These are phyloP conservation scores for Aspergillus candidus DNA, from an alignment of 2,329 filamentous ascomycete genomes.

Conservation along the genomic window DNA sequence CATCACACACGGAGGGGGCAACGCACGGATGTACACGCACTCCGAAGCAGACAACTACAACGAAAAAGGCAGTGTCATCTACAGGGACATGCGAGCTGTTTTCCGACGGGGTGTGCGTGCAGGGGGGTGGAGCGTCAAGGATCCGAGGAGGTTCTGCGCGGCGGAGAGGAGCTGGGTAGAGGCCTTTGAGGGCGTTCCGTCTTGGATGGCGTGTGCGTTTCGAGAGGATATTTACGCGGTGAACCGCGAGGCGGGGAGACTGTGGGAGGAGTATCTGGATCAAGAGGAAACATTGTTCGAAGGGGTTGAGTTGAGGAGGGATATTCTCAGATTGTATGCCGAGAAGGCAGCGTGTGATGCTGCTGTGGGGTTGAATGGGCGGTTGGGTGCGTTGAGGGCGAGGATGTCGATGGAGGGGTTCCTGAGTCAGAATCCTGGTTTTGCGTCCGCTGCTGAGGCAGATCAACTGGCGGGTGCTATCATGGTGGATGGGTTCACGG, in stretches of 20 bases:
- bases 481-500: background rate
- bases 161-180: background rate
- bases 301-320: background rate
- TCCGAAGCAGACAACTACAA: slow-evolving; percentile 5
- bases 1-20: background rate
- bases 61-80: slow-evolving; percentile 1
- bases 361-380: background rate
- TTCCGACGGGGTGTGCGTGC: background rate
- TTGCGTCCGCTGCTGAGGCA: background rate
- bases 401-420: background rate
- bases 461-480: background rate
- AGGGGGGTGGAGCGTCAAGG: background rate
- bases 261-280: background rate
- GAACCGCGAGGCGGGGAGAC: background rate
- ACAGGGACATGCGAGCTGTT: background rate
- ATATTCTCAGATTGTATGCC: background rate
- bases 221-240: background rate
- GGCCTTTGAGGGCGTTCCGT: slow-evolving; percentile 1
- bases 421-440: background rate
- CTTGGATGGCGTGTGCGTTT: background rate
- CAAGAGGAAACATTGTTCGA: background rate
- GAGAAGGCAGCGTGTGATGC: background rate
- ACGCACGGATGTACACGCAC: slow-evolving; percentile 1
- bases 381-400: background rate
- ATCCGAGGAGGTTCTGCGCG: background rate